These are phyloP conservation scores for Fusarium aywerte DNA, from an alignment of 2,329 filamentous ascomycete species.

Conservation along the genomic window DNA sequence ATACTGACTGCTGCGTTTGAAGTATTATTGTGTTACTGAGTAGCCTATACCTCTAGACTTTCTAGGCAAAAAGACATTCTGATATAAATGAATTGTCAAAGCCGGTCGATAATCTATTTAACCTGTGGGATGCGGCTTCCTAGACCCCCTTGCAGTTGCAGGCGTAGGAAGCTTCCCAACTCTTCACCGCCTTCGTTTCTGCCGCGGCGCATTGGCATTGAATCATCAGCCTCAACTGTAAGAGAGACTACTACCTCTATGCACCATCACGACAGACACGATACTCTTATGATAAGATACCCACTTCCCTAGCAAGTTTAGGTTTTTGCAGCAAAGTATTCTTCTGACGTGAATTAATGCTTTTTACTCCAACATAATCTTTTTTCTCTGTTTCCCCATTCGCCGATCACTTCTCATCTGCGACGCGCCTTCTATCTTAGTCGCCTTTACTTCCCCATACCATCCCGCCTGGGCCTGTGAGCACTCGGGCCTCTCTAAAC, in stretches of 20 bases:
- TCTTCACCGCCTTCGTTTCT: slow-evolving; percentile 43
- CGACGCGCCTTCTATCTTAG: slow-evolving; percentile 36
- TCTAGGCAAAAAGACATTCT: background rate
- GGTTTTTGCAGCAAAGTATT: slow-evolving; percentile 22
- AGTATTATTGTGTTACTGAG: too few species aligned
- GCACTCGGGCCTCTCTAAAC: slow-evolving; percentile 33
- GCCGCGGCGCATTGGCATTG: slow-evolving; percentile 21
- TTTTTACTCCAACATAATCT: background rate
- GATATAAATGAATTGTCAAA: too few species aligned
- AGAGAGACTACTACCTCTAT: slow-evolving; percentile 7
- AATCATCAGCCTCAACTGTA: slow-evolving; percentile 28
- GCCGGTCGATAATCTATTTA: too few species aligned
- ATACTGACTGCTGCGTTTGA: too few species aligned
- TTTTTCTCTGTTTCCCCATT: background rate
- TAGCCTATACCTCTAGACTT: slow-evolving; percentile 11
- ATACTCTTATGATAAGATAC: slow-evolving; percentile 34
- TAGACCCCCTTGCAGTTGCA: too few species aligned
- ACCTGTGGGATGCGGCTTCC: too few species aligned
- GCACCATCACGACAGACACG: slow-evolving; percentile 30
- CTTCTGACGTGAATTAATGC: slow-evolving; percentile 29
- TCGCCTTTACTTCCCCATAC: slow-evolving; percentile 41
- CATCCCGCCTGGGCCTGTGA: slow-evolving; percentile 39
- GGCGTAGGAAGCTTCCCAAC: background rate
- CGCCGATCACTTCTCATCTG: slow-evolving; percentile 35
- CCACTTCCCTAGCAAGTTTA: slow-evolving; percentile 23